Evolutionary conservation across 371 early-diverging fungal genomes (phyloP).

Genomic region (Haplosporangium sp.): DNA sequence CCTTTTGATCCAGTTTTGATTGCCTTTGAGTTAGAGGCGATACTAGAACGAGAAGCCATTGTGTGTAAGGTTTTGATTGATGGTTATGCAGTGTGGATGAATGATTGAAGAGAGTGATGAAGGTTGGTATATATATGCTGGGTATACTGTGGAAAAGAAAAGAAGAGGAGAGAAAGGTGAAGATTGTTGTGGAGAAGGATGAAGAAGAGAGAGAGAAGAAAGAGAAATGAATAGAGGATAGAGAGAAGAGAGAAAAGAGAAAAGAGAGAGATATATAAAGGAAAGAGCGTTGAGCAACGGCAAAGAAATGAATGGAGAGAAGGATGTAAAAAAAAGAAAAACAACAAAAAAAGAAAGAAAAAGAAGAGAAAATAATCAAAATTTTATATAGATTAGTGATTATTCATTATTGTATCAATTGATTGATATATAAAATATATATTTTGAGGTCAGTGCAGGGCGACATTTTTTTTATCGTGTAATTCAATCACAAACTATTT

Average conservation of each 20-base stretch:
- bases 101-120: too few relatives aligned
- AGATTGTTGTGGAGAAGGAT: background rate
- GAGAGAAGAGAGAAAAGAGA: background rate
- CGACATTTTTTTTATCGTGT: background rate
- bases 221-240: too few relatives aligned
- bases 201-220: too few relatives aligned
- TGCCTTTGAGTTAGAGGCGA: background rate
- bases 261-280: background rate
- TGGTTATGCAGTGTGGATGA: too few relatives aligned
- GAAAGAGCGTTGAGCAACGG: background rate
- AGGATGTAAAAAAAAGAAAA: background rate
- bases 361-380: background rate
- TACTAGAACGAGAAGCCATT: conserved; percentile 7
- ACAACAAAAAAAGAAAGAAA: background rate
- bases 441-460: conserved; percentile 8
- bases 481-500: background rate
- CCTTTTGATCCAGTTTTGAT: background rate
- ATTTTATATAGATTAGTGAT: background rate
- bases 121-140: too few relatives aligned
- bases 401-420: conserved; percentile 2
- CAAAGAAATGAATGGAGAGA: background rate
- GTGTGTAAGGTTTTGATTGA: background rate
- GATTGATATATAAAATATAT: background rate
- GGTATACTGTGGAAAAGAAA: background rate
- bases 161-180: background rate